Percentiles rank a stretch among this genome's conserved stretches.
phyloP scores from a whole-genome alignment of 768 basidiomycete genomes.

The Boletus rubroflammeus region DNA sequence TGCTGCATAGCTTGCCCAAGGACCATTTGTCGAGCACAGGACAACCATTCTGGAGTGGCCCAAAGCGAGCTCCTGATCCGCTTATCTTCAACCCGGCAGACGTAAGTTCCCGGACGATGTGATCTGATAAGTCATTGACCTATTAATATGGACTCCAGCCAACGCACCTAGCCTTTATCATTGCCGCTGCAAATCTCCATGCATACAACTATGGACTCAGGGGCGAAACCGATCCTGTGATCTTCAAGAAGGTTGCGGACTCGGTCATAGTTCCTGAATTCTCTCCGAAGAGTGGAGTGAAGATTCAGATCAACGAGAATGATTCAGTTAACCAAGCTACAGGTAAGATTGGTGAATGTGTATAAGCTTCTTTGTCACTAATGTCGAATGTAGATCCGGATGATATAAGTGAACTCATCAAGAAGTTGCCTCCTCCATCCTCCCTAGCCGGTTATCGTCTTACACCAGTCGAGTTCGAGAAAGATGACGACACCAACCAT shows the following conservation, averaged over 20 bases:
- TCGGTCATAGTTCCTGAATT: conserved; percentile 87
- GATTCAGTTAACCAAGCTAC: conserved; percentile 73
- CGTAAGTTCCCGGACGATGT: conserved; percentile 45
- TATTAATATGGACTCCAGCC: conserved; percentile 52
- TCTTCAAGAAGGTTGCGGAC: conserved; percentile 84
- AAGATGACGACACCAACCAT: conserved; percentile 96
- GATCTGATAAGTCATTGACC: conserved; percentile 8
- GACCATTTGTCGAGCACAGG: conserved; percentile 89
- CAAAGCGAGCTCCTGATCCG: conserved; percentile 94
- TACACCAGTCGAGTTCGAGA: conserved; percentile 95
- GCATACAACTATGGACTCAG: conserved; percentile 97
- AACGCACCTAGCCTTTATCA: conserved; percentile 82
- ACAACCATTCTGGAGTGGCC: conserved; percentile 98
- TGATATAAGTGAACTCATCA: conserved; percentile 52
- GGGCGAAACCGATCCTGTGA: conserved; percentile 73
- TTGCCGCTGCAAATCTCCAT: conserved; percentile 92
- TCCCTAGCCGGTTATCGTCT: conserved; percentile 95
- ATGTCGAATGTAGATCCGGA: conserved; percentile 38
- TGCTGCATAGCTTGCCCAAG: conserved; percentile 91
- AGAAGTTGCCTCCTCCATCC: conserved; percentile 82
- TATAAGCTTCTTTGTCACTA: neutral
- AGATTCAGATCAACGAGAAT: conserved; percentile 89
- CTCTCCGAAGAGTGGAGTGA: conserved; percentile 87
- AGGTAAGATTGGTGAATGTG: conserved; percentile 18
- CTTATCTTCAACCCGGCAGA: conserved; percentile 82